Evolutionary conservation across 2,329 filamentous ascomycete species (phyloP), one percentile per base, ranked within the genome.

Genomic region (Aspergillus tubingensis): DNA sequence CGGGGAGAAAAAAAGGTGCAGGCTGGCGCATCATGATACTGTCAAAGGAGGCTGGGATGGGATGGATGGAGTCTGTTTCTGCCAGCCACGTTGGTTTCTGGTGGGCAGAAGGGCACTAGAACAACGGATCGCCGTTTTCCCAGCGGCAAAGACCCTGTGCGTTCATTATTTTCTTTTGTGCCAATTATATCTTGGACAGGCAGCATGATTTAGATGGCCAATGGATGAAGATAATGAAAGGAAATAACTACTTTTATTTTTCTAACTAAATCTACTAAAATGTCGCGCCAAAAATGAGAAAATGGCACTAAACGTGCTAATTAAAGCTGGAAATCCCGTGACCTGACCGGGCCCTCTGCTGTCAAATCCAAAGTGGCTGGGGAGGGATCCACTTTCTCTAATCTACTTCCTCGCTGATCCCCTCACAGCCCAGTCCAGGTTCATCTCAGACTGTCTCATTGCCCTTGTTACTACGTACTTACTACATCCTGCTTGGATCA

Each of bases 21-120:
- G 65, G 62, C 59, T 67, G 65, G 63, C 56, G 59, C 58, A 63
- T 60, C 62, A 60, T 43, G 51, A 61, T 44, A 64, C 60, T 58
- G 53, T 60, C 60, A 63, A 65, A 61, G 65, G 65, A 67, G 65
- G 65, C 65, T 67, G 65, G 65, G 62, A 51, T 53, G 56, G 44
- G 50, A 27, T 50, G 36, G 50, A 52, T 58, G 27, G 47, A 54
- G 51, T 15, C 38, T 3, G 32, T 47, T 11, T 13, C 32, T 36
- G 57, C 62, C 65, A 66, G 65, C 65, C 65, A 64, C 65, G 48
- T 51, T 49, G 23, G 50, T 60, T 65, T 67, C 32, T 36, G 32
- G 11, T 36, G 32, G 49, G 50, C 47, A 38, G 38, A 36, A 21
- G 50, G 30, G 27, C 15, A 23, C 30, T 39, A 44, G 41, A 44